These are phyloP conservation scores for Comarum palustre DNA, from an alignment of 306 rosid genomes.

Conservation along the genomic window DNA sequence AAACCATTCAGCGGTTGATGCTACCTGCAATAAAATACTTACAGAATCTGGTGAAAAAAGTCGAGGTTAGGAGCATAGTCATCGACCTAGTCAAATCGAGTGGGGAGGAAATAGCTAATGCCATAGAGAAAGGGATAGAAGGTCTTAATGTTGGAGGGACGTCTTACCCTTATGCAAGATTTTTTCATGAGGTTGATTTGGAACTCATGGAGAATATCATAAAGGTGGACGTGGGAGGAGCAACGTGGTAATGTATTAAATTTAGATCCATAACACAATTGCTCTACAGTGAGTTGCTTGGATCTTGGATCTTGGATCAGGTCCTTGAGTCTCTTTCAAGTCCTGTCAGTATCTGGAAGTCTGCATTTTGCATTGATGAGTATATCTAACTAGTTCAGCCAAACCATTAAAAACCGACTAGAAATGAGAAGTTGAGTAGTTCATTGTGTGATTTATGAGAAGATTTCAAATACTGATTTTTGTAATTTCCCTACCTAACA, in stretches of 20 bases:
- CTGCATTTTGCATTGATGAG: background rate
- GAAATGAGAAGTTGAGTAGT: background rate
- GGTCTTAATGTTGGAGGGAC: slow-evolving; percentile 32
- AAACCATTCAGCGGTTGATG: slow-evolving; percentile 29
- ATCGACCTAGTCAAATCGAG: slow-evolving; percentile 33
- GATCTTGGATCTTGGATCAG: background rate
- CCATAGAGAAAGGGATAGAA: background rate
- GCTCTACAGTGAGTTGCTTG: background rate
- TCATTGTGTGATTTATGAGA: background rate
- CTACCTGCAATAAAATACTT: slow-evolving; percentile 27
- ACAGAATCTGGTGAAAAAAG: background rate
- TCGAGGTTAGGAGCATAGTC: slow-evolving; percentile 8
- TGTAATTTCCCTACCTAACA: no score
- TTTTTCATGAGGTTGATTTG: slow-evolving; percentile 41
- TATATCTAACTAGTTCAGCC: background rate
- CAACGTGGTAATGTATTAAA: slow-evolving; percentile 31
- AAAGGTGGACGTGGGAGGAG: slow-evolving; percentile 40
- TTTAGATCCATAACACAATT: background rate
- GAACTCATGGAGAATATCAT: slow-evolving; percentile 20
- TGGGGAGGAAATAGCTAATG: slow-evolving; percentile 23
- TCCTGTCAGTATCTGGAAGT: background rate
- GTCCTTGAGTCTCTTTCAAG: background rate
- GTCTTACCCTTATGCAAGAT: slow-evolving; percentile 40
- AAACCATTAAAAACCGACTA: no score
- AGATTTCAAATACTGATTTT: no score